phyloP scores from a whole-genome alignment of 2,329 filamentous ascomycete genomes.

The Endoconidiophora polonica region DNA sequence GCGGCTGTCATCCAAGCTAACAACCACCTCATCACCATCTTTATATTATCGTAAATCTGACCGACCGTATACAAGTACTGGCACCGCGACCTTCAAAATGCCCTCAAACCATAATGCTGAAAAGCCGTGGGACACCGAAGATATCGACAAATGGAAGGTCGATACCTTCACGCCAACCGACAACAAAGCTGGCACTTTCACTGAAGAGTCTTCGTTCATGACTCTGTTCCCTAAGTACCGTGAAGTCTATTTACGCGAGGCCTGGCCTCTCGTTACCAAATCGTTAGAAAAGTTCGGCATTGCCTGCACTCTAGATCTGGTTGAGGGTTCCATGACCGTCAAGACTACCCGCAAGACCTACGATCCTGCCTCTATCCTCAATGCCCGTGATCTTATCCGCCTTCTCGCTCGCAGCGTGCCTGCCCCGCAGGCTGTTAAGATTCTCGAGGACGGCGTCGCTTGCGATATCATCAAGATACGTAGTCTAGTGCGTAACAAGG shows the following conservation, averaged over 20 bases:
- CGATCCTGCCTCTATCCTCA: conserved; percentile 84
- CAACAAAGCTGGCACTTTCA: conserved; percentile 71
- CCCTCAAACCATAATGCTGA: conserved; percentile 79
- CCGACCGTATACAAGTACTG: neutral
- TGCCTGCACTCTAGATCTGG: conserved; percentile 79
- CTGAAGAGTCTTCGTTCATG: conserved; percentile 81
- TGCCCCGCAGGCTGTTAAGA: conserved; percentile 82
- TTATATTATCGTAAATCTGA: neutral
- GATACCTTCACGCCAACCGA: conserved; percentile 74
- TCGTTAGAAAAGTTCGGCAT: conserved; percentile 77
- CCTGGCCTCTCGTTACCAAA: conserved; percentile 82
- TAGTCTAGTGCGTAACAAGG: conserved; percentile 79
- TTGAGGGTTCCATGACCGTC: conserved; percentile 92
- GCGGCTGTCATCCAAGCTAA: neutral
- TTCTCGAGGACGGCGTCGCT: conserved; percentile 78
- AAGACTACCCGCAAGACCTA: conserved; percentile 85
- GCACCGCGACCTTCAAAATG: conserved; percentile 31
- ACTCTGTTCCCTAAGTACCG: conserved; percentile 91
- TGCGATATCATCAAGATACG: conserved; percentile 95
- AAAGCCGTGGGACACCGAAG: conserved; percentile 91
- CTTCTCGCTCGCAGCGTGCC: conserved; percentile 82
- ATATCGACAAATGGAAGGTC: conserved; percentile 94
- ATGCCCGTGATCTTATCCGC: conserved; percentile 87
- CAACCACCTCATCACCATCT: neutral
- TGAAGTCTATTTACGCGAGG: conserved; percentile 81